Evolutionary conservation across 116 monocot genomes (phyloP).

Genomic region (Iris pallida): DNA sequence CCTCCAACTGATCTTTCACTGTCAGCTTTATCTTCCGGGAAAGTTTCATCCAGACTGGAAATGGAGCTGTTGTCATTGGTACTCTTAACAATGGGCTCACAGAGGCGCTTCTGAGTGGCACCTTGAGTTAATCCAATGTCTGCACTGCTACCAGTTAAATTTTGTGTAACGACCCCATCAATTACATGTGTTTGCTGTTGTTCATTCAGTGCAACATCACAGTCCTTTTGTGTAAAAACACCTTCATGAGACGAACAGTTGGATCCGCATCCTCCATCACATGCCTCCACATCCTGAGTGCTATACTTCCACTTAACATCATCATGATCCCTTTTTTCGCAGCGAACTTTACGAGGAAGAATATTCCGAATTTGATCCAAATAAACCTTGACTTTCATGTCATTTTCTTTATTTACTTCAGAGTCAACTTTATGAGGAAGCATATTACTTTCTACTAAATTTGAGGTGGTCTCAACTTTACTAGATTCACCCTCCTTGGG

Average conservation of each 20-base stretch:
- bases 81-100: not conserved
- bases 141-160: not conserved
- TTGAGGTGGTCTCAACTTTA: not conserved
- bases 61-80: conserved; percentile 1
- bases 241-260: no score
- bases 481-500: conserved; percentile 1
- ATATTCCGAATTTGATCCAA: not conserved
- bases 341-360: not conserved
- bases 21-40: not conserved
- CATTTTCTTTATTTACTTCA: not conserved
- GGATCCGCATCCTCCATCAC: no score
- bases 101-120: not conserved
- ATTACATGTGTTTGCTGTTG: not conserved
- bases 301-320: no score
- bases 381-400: not conserved
- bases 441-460: not conserved
- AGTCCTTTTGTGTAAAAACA: no score
- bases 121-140: not conserved
- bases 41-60: conserved; percentile 8
- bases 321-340: not conserved
- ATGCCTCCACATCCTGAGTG: not conserved
- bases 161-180: not conserved
- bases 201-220: not conserved
- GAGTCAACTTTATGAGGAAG: not conserved
- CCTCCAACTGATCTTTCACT: conserved; percentile 6